Conservation (phyloP, 352 stramenopile genomes). For the Phytophthora tentaculata region DNA sequence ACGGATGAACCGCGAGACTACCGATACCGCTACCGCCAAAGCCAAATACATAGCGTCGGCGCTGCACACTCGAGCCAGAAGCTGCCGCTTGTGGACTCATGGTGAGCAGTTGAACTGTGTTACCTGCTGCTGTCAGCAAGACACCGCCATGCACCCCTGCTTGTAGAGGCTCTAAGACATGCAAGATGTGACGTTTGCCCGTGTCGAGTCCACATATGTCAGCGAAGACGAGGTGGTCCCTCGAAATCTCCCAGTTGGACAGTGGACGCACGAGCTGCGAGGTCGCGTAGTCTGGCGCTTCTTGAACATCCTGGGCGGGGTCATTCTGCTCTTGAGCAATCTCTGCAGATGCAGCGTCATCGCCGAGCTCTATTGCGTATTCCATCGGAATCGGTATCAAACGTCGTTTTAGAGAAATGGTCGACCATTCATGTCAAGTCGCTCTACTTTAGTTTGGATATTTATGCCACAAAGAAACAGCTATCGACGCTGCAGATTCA, state of each 20-base stretch:
- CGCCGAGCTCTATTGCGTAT: slow-evolving; percentile 9
- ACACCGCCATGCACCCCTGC: slow-evolving; percentile 55
- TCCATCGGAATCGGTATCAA: slow-evolving; percentile 13
- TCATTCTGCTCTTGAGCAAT: background rate
- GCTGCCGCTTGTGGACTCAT: slow-evolving; percentile 35
- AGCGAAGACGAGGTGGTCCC: slow-evolving; percentile 74
- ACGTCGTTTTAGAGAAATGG: background rate
- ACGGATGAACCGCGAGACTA: slow-evolving; percentile 76
- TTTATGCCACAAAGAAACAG: no score
- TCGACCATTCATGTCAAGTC: background rate
- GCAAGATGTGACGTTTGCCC: slow-evolving; percentile 61
- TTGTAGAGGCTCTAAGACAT: slow-evolving; percentile 57
- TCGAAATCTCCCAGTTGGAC: slow-evolving; percentile 75
- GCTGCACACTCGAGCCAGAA: slow-evolving; percentile 32
- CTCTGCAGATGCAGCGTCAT: background rate
- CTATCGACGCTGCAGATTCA: background rate
- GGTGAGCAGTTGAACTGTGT: slow-evolving; percentile 76
- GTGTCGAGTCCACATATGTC: slow-evolving; percentile 72
- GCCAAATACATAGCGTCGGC: slow-evolving; percentile 71
- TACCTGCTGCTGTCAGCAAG: slow-evolving; percentile 70
- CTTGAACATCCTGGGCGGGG: background rate
- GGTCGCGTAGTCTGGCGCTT: slow-evolving; percentile 34
- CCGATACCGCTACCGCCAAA: slow-evolving; percentile 70
- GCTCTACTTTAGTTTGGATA: no score
- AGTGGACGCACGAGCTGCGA: slow-evolving; percentile 35